Base-by-base conservation (phyloP, 805 yeast genomes). In the Candida manassasensis region DNA sequence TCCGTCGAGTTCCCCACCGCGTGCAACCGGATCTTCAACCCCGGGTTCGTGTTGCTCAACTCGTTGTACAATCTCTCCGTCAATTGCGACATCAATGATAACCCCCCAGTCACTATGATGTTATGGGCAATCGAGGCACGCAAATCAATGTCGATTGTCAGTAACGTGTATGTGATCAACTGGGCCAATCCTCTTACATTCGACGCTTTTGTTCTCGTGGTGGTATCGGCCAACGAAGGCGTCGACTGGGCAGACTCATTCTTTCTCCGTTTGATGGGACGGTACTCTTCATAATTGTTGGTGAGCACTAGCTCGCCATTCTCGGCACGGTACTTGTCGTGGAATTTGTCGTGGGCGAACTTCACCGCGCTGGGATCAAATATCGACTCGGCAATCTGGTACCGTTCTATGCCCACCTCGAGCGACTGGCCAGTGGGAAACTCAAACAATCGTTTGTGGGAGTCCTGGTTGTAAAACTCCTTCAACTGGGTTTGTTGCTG, bases 121-220 rank as follows among this genome's bases (percentile, higher is more conserved):
- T 88, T 88, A 59, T 87, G 90, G 0, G 96, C 96, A 15, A 87
- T 67, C 28, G 87, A 83, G 1, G 96, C 83, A 40, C 95, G 72
- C 45, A 84, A 66, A 63, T 84, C 95, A 18, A 87, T 84, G 58
- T 89, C 96, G 32, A 81, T 72, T 38, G 70, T 64, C 32, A 72
- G 70, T 39, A 71, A 65, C 18, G 75, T 75, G 44, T 70, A 77
- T 29, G 73, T 72, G 37, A 76, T 70, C 41, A 88, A 63, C 39
- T 75, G 79, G 2, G 84, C 73, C 11, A 87, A 47, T 3, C 85
- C 84, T 37, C 67, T 49, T 6, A 59, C 47, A 32, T 49, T 34
- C 6, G 31, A 15, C 11, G 13, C 14, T 14, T 27, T 6, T 10
- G 19, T n/a, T 19, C 9, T 13, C 4, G 31, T 6, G 8, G 37